Base-by-base conservation (phyloP, 805 yeast species). In the Deakozyma indianensis region DNA sequence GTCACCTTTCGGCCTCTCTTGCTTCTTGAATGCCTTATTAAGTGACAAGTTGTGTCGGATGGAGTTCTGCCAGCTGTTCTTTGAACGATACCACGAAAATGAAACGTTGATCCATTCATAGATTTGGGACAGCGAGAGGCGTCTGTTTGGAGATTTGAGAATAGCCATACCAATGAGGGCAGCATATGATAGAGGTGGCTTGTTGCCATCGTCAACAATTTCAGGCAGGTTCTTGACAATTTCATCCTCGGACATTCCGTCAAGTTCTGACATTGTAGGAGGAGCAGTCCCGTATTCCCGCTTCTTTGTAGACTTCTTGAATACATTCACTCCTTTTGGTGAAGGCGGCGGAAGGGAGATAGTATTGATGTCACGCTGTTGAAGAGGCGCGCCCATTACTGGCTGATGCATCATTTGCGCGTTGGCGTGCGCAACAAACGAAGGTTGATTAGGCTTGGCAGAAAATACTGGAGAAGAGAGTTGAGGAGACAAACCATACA, bases 61-160 rank as follows among this genome's bases (percentile, higher is more conserved):
- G 27, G 96, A 88, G 64, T 90, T 90, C 64, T 90, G 96, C 98
- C 98, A 90, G 23, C 96, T 96, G 9, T 85, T 82, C 54, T 86
- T 95, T 48, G 83, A 82, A 51, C 79, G 77, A 63, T 92, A 92
- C 60, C 80, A 90, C 50, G 71, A 74, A 62, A 88, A 90, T 29
- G 94, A 82, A 41, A 77, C 78, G 5, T 92, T 77, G 41, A 90
- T 92, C 98, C 98, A 90, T 54, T 69, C 72, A 66, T 90, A 90
- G 38, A 90, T 92, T 56, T 86, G 95, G 0, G 92, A 73, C 45
- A 83, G 64, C 2, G 94, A 83, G 35, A 87, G 69, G 50, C 80
- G 80, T 42, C 81, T 71, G 15, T 68, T 72, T 1, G 80, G 78
- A n/a, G 94, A 78, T 49, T 92, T 75, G 51, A 90, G 66, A 43